Conservation (phyloP, 1,139 yeast genomes). For the Taphrina communis region DNA sequence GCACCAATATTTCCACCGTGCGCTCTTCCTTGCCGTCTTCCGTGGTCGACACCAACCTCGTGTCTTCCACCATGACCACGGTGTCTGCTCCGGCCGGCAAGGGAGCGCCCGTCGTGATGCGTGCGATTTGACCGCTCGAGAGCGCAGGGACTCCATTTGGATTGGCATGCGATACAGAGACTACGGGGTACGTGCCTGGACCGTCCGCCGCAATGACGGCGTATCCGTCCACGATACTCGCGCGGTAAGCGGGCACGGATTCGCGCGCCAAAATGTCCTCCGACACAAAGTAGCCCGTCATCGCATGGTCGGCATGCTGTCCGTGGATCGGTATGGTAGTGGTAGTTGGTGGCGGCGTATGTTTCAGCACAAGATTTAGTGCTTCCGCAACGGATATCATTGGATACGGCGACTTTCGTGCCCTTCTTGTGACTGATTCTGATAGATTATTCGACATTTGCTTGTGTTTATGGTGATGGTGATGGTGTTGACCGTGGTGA, state of each 20-base stretch:
- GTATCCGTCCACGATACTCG: slow-evolving; percentile 62
- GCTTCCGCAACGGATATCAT: slow-evolving; percentile 57
- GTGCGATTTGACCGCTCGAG: slow-evolving; percentile 52
- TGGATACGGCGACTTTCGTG: slow-evolving; percentile 58
- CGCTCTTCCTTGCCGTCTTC: slow-evolving; percentile 55
- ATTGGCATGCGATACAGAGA: slow-evolving; percentile 56
- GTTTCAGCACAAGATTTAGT: slow-evolving; percentile 47
- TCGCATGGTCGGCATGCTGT: not conserved
- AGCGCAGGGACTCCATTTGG: slow-evolving; percentile 45
- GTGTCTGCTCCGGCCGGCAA: slow-evolving; percentile 60
- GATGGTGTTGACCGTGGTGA: slow-evolving; percentile 46
- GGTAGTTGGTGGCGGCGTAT: slow-evolving; percentile 47
- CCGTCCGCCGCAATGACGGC: slow-evolving; percentile 57
- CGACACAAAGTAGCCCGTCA: slow-evolving; percentile 51
- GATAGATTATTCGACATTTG: slow-evolving; percentile 50
- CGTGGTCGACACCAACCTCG: slow-evolving; percentile 51
- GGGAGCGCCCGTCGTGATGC: slow-evolving; percentile 63
- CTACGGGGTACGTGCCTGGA: slow-evolving; percentile 56
- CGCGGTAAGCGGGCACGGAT: slow-evolving; percentile 58
- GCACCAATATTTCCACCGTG: slow-evolving; percentile 50
- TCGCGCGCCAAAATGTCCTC: slow-evolving; percentile 54
- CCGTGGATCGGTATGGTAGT: slow-evolving; percentile 44
- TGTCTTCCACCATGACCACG: slow-evolving; percentile 62
- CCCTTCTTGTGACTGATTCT: slow-evolving; percentile 54
- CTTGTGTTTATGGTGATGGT: slow-evolving; percentile 43